Evolutionary conservation across 768 basidiomycete species (phyloP), one percentile per base, ranked within the genome.

Genomic region (Pleurotus giganteus): DNA sequence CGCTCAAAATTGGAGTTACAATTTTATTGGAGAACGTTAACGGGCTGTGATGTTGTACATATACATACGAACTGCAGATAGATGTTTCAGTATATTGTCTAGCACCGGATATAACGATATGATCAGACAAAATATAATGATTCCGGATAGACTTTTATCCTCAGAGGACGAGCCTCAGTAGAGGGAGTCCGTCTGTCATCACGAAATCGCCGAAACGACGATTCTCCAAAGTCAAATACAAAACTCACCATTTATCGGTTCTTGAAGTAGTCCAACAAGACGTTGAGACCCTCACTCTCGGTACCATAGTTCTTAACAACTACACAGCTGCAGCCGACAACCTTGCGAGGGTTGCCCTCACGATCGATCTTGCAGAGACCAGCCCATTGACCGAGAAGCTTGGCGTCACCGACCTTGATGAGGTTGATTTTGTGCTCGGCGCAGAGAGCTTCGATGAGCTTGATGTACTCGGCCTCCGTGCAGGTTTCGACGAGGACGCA

Each of bases 351-450:
- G 78, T 97, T 98, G 62, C 96, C 96, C 79, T 98, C 96, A 66
- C 93, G 86, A 79, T 99, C 96, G 72, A 98, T 95, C 83, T 99
- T 99, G 88, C 96, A 98, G 59, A 99, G 84, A 68, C 96, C 95
- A 64, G 93, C 94, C 96, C 96, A 98, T 63, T 89, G 92, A 31
- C 96, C 96, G 67, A 99, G 89, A 61, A 96, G 85, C 78, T 99
- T 99, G 68, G 93, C 89, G 73, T 98, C 96, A 65, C 91, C 91
- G 62, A 95, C 92, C 79, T 98, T 98, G 91, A 99, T 98, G 61
- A 99, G 79, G 81, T 94, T 94, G 79, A 98, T 98, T 76, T 95
- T 96, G 86, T 98, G 95, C 79, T 97, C 94, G 59, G 93, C 90
- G 71, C 96, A 98, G 69, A 99, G 93, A 47, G 96, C 96, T 78